Percentiles rank a stretch among this genome's conserved stretches.
Conservation (phyloP, 441 rosid genomes). For the Adansonia madagascariensis region DNA sequence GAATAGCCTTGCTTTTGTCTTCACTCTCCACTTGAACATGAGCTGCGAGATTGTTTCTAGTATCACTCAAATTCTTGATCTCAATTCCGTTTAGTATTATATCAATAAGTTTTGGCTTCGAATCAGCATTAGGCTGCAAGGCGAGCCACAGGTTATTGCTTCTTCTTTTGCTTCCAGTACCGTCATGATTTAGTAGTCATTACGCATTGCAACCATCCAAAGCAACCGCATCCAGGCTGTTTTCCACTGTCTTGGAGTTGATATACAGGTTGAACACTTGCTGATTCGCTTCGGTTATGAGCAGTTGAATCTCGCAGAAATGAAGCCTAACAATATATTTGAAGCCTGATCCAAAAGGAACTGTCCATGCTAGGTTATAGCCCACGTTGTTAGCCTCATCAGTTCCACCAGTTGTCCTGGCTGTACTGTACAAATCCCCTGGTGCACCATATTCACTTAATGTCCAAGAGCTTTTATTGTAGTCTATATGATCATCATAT, state of each 20-base stretch:
- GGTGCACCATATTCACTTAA: slow-evolving; percentile 47
- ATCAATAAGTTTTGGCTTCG: slow-evolving; percentile 49
- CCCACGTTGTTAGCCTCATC: slow-evolving; percentile 35
- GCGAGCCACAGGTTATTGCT: slow-evolving; percentile 39
- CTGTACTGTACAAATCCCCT: slow-evolving; percentile 46
- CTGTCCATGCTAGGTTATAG: slow-evolving; percentile 62
- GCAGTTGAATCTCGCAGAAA: slow-evolving; percentile 56
- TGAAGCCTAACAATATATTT: slow-evolving; percentile 60
- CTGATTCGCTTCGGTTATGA: slow-evolving; percentile 41
- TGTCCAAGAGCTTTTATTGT: slow-evolving; percentile 37
- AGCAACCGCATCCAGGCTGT: slow-evolving; percentile 44
- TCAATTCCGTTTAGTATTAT: slow-evolving; percentile 62
- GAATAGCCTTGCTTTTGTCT: background rate
- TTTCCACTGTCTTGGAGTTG: slow-evolving; percentile 34
- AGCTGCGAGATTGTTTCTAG: slow-evolving; percentile 51
- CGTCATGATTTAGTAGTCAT: slow-evolving; percentile 47
- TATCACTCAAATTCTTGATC: slow-evolving; percentile 55
- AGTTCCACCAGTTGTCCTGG: slow-evolving; percentile 52
- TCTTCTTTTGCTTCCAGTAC: slow-evolving; percentile 30
- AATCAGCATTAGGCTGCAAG: slow-evolving; percentile 42
- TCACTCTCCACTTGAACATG: slow-evolving; percentile 31
- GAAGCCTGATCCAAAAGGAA: slow-evolving; percentile 56
- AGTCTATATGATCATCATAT: slow-evolving; percentile 18
- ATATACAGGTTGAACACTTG: slow-evolving; percentile 57
- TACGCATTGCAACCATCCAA: slow-evolving; percentile 50